Conservation (phyloP, 805 yeast species). For the Pichia manshurica region DNA sequence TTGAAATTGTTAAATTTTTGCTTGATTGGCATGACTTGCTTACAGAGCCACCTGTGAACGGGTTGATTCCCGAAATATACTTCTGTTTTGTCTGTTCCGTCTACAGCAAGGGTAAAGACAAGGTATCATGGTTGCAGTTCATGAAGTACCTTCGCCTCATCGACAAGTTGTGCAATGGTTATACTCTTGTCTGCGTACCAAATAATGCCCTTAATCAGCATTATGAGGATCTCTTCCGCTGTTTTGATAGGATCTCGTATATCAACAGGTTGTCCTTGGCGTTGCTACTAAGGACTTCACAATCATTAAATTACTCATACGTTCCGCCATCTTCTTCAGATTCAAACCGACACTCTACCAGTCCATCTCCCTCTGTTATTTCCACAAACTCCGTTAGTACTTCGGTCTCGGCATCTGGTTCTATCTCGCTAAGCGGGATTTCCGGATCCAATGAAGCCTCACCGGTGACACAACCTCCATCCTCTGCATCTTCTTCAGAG, state of each 20-base stretch:
- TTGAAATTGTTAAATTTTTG: conserved; percentile 27
- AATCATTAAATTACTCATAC: conserved; percentile 3
- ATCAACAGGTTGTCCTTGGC: conserved; percentile 27
- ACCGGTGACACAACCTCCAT: background rate
- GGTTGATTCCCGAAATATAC: conserved; percentile 28
- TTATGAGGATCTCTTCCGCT: conserved; percentile 28
- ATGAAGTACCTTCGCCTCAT: conserved; percentile 23
- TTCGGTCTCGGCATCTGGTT: background rate
- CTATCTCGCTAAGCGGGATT: background rate
- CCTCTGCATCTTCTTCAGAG: background rate
- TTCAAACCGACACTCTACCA: background rate
- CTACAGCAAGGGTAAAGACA: conserved; percentile 29
- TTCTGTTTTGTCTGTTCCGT: conserved; percentile 29
- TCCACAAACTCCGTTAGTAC: background rate
- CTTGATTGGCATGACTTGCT: conserved; percentile 29
- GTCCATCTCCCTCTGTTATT: background rate
- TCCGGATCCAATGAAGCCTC: background rate
- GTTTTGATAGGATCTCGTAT: conserved; percentile 21
- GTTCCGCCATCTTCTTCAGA: background rate
- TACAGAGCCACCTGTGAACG: conserved; percentile 28
- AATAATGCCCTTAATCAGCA: conserved; percentile 17
- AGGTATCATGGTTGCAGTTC: conserved; percentile 32
- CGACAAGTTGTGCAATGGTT: conserved; percentile 19
- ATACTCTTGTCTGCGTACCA: conserved; percentile 25
- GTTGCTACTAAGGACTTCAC: conserved; percentile 19